Evolutionary conservation across 2,329 filamentous ascomycete genomes (phyloP).

Genomic region (Colletotrichum lupini): DNA sequence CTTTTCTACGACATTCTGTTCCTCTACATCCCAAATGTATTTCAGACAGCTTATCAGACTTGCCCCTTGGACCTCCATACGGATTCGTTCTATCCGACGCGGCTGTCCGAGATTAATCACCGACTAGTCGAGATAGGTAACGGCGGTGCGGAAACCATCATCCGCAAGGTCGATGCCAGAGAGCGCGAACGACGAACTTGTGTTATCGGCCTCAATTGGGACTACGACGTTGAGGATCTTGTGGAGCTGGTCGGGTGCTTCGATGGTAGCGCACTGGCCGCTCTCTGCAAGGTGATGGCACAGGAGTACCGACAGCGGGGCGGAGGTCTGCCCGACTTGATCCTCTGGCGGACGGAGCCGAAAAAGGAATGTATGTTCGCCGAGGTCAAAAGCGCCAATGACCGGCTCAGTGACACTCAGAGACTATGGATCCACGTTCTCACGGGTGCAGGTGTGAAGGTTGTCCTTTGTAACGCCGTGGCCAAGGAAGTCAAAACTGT

Average conservation of each 20-base stretch:
- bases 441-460: conserved; percentile 82
- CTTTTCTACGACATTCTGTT: conserved; percentile 96
- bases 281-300: conserved; percentile 91
- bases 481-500: conserved; percentile 62
- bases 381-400: conserved; percentile 87
- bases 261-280: conserved; percentile 80
- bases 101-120: conserved; percentile 90
- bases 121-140: conserved; percentile 89
- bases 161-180: conserved; percentile 74
- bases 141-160: conserved; percentile 75
- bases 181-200: conserved; percentile 81
- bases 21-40: conserved; percentile 93
- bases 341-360: conserved; percentile 77
- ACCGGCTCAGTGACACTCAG: conserved; percentile 95
- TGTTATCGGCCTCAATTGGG: conserved; percentile 93
- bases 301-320: conserved; percentile 92
- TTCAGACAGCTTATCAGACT: conserved; percentile 94
- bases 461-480: conserved; percentile 80
- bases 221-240: conserved; percentile 82
- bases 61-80: conserved; percentile 93
- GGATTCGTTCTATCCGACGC: conserved; percentile 87
- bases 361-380: conserved; percentile 75
- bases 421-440: conserved; percentile 97
- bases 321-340: conserved; percentile 90
- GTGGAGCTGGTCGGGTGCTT: conserved; percentile 84